phyloP scores from a whole-genome alignment of 2,329 filamentous ascomycete species.

The Aspergillus uvarum region DNA sequence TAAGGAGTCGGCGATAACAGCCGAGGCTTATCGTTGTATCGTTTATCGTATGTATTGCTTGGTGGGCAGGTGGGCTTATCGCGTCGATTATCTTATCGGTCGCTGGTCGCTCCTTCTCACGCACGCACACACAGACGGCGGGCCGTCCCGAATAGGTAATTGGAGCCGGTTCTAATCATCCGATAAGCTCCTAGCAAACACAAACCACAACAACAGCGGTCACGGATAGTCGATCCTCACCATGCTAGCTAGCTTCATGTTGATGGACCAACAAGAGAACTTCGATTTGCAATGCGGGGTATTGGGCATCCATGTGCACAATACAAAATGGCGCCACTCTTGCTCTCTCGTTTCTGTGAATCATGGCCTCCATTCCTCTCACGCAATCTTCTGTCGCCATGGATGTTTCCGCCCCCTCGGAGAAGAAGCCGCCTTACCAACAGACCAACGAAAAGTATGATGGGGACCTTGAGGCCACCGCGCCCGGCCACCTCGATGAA shows the following conservation, averaged over 20 bases:
- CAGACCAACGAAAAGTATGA: background rate
- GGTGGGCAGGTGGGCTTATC: background rate
- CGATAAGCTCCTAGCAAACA: background rate
- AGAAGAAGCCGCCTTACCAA: slow-evolving; percentile 4
- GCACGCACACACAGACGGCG: background rate
- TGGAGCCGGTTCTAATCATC: background rate
- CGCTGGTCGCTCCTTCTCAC: background rate
- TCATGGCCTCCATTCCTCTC: background rate
- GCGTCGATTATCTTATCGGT: background rate
- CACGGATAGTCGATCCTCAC: background rate
- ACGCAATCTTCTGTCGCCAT: background rate
- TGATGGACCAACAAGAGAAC: background rate
- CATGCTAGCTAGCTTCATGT: background rate
- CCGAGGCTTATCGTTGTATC: background rate
- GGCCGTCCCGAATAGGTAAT: background rate
- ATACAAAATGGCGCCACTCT: background rate
- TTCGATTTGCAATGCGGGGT: slow-evolving; percentile 1
- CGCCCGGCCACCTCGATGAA: slow-evolving; percentile 23
- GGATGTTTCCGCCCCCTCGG: background rate
- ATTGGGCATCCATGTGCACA: background rate
- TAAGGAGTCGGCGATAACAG: background rate
- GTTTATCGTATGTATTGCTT: background rate
- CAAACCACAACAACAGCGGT: background rate
- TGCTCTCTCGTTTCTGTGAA: background rate
- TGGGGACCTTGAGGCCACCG: slow-evolving; percentile 20